These are phyloP conservation scores for Microcera coccophila DNA, from an alignment of 2,329 filamentous ascomycete species.

Conservation along the genomic window DNA sequence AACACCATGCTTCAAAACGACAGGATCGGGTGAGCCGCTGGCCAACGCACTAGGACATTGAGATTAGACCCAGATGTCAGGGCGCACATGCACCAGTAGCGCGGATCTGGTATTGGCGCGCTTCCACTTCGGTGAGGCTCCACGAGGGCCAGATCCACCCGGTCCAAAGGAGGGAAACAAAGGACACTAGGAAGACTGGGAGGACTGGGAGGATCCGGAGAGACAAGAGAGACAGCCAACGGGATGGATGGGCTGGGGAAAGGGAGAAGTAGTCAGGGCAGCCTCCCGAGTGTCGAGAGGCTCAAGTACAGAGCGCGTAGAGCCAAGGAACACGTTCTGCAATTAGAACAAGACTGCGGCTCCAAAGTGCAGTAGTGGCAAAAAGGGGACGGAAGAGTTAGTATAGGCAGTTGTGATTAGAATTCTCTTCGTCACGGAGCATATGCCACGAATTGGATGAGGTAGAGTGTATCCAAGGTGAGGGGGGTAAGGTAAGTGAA, in stretches of 20 bases:
- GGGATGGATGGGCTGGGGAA: not conserved
- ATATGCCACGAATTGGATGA: too few relatives aligned
- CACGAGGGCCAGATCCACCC: constrained; percentile 23
- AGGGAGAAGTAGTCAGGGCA: not conserved
- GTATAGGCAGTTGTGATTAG: too few relatives aligned
- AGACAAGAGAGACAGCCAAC: not conserved
- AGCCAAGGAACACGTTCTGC: not conserved
- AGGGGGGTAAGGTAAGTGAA: too few relatives aligned
- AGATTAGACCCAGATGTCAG: not conserved
- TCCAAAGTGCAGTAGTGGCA: not conserved
- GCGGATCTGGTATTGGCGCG: constrained; percentile 24
- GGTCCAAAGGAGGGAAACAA: constrained; percentile 24
- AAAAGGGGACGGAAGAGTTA: too few relatives aligned
- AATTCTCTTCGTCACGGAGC: too few relatives aligned
- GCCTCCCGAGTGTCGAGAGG: too few relatives aligned
- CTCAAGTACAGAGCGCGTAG: not conserved
- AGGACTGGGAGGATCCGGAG: too few relatives aligned
- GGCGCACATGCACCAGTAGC: constrained; percentile 10
- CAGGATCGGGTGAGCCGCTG: too few relatives aligned
- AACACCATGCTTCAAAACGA: too few relatives aligned
- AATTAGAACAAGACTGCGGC: not conserved
- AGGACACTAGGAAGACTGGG: constrained; percentile 12
- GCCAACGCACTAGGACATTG: too few relatives aligned
- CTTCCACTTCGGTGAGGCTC: constrained; percentile 17
- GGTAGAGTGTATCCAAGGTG: too few relatives aligned